Evolutionary conservation across 2,329 filamentous ascomycete genomes (phyloP).

Genomic region (Colletotrichum higginsianum): DNA sequence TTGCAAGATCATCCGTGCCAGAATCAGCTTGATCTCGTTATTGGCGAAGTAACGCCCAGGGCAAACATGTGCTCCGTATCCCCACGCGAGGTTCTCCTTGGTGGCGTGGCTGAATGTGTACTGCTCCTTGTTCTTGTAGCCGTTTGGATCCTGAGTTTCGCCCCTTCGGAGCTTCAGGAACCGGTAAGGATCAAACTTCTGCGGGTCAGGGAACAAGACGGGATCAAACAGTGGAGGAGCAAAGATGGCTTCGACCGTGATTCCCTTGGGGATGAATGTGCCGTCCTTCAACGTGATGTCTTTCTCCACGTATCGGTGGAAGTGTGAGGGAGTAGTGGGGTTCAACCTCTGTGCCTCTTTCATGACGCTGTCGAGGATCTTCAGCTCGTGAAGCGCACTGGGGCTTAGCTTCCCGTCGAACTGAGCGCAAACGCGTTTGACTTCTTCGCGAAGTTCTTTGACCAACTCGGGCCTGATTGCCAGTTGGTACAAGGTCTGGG

Average conservation of each 20-base stretch:
- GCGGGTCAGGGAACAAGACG: conserved; percentile 13
- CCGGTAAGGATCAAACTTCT: conserved; percentile 20
- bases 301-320: conserved; percentile 58
- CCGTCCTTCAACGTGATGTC: conserved; percentile 54
- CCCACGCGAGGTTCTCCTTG: conserved; percentile 51
- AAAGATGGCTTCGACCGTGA: conserved; percentile 55
- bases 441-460: conserved; percentile 65
- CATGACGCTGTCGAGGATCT: conserved; percentile 54
- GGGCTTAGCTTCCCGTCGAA: conserved; percentile 50
- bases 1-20: conserved; percentile 50
- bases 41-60: conserved; percentile 56
- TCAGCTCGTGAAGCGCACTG: conserved; percentile 50
- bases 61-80: conserved; percentile 55
- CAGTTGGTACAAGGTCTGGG: conserved; percentile 62
- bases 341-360: conserved; percentile 53
- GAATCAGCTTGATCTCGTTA: conserved; percentile 53
- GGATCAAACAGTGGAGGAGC: conserved; percentile 21
- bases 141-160: conserved; percentile 10
- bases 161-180: conserved; percentile 26
- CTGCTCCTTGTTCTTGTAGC: conserved; percentile 33
- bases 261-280: conserved; percentile 25
- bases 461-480: conserved; percentile 63
- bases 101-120: conserved; percentile 56
- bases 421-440: conserved; percentile 52
- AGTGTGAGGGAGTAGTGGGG: conserved; percentile 41